Percentiles rank a stretch among this genome's conserved stretches.
These are phyloP conservation scores for Pythium coloratum DNA, from an alignment of 352 stramenopile species.

Conservation along the genomic window DNA sequence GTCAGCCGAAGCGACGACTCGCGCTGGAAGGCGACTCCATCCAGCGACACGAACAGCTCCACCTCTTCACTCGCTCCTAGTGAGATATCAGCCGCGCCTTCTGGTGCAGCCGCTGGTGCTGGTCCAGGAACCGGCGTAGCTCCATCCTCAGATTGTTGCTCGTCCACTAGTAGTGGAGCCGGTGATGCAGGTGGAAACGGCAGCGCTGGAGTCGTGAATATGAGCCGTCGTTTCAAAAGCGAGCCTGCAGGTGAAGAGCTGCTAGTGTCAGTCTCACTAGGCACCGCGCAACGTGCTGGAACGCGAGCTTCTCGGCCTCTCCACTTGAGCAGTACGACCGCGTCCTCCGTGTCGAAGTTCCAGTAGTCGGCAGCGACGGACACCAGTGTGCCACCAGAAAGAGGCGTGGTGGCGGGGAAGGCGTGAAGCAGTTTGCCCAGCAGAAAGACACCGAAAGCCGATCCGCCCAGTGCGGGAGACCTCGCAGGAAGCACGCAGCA, in stretches of 20 bases:
- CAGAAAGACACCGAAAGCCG: conserved; percentile 33
- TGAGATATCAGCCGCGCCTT: conserved; percentile 22
- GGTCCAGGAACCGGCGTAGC: neutral
- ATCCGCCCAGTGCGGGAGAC: neutral
- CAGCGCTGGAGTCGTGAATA: conserved; percentile 44
- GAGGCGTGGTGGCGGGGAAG: conserved; percentile 40
- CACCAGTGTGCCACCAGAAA: conserved; percentile 49
- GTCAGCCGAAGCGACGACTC: conserved; percentile 33
- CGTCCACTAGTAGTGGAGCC: neutral
- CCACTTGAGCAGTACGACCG: conserved; percentile 47
- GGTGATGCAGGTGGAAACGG: conserved; percentile 28
- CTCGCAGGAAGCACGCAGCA: conserved; percentile 12
- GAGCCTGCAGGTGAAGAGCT: neutral
- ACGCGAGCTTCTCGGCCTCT: conserved; percentile 36
- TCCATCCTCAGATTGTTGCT: neutral
- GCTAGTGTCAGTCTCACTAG: neutral
- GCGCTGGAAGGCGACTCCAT: conserved; percentile 44
- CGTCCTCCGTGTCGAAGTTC: conserved; percentile 60
- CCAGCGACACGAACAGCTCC: conserved; percentile 49
- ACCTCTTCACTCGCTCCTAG: conserved; percentile 38
- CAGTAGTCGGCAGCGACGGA: conserved; percentile 51
- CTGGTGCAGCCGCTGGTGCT: neutral
- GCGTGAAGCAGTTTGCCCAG: conserved; percentile 36
- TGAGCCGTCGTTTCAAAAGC: conserved; percentile 32
- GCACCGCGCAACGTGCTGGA: conserved; percentile 32